Base-by-base conservation (phyloP, 2,329 filamentous ascomycete genomes). In the Epicoccum sorghinum region DNA sequence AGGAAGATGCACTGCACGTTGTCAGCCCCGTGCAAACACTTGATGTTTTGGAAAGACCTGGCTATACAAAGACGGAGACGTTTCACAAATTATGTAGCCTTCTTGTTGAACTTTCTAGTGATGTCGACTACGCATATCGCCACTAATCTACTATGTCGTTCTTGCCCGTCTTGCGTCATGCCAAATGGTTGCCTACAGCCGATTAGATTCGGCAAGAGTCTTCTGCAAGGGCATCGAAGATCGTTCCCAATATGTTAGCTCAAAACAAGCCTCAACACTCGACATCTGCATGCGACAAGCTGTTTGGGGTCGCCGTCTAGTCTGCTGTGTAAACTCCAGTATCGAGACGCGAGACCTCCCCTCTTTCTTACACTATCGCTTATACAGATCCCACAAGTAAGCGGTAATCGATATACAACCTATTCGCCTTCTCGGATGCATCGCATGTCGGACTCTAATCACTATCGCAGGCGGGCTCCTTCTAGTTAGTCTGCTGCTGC, bases 391-490 rank as follows among this genome's bases (percentile, higher is more conserved):
- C 42, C 35, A 43, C 39, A 56, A 51, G 47, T 43, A 43, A 51
- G 53, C 39, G 47, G 43, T 22, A 4, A 27, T 43, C n/a, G 27
- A 25, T 35, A n/a, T 18, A 8, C n/a, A 27, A 32, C 46, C 52
- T 55, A 24, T 24, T 55, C 52, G 52, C 52, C 46, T 37, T 49
- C 41, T 46, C 37, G 25, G 30, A 32, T 32, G 36, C 42, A 46
- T 55, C 23, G 43, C 47, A 24, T 33, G 38, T 53, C 44, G 13
- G 37, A 22, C 18, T 53, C 32, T 39, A 13, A 29, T 24, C 22
- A 38, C 14, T 36, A 27, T 47, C 23, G 36, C 49, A 36, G 32
- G 23, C 29, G 14, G 3, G 5, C 22, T 37, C 7, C 7, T 32
- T 47, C 22, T 4, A 30, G 52, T 27, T 27, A 55, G 24, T 25